Percentiles rank a stretch among this genome's conserved stretches.
phyloP scores from a whole-genome alignment of 2,329 filamentous ascomycete species.

The Beauveria asiatica region DNA sequence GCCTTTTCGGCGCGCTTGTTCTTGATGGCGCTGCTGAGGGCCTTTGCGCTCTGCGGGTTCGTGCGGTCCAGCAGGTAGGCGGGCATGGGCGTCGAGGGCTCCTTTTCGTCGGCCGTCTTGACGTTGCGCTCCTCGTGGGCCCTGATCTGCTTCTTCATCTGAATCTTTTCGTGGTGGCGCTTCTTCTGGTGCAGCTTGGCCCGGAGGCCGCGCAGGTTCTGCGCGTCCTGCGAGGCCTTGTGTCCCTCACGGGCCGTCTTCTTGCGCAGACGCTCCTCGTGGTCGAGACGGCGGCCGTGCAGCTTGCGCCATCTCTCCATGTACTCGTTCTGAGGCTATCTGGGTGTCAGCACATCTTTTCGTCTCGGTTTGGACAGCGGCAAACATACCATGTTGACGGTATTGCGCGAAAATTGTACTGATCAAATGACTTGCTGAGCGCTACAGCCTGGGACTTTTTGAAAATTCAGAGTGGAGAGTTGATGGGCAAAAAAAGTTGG shows the following conservation, averaged over 20 bases:
- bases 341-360: neutral
- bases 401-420: slow-evolving; percentile 18
- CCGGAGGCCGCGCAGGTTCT: slow-evolving; percentile 83
- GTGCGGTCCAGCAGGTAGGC: slow-evolving; percentile 88
- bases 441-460: slow-evolving; percentile 19
- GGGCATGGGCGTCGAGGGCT: slow-evolving; percentile 73
- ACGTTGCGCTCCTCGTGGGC: slow-evolving; percentile 94
- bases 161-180: slow-evolving; percentile 94
- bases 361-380: no score
- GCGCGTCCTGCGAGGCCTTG: slow-evolving; percentile 79
- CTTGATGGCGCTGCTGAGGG: slow-evolving; percentile 80
- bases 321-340: slow-evolving; percentile 64
- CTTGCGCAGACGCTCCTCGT: slow-evolving; percentile 87
- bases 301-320: slow-evolving; percentile 59
- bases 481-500: slow-evolving; percentile 17
- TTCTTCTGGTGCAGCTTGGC: slow-evolving; percentile 93
- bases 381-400: slow-evolving; percentile 26
- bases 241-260: slow-evolving; percentile 80
- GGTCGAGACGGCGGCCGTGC: slow-evolving; percentile 53
- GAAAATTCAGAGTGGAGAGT: slow-evolving; percentile 6
- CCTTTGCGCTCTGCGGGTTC: slow-evolving; percentile 52
- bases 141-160: slow-evolving; percentile 92
- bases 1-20: slow-evolving; percentile 92
- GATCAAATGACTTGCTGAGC: slow-evolving; percentile 5
- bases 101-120: slow-evolving; percentile 76